phyloP scores from a whole-genome alignment of 306 rosid genomes.

The Hippophae tibetana region DNA sequence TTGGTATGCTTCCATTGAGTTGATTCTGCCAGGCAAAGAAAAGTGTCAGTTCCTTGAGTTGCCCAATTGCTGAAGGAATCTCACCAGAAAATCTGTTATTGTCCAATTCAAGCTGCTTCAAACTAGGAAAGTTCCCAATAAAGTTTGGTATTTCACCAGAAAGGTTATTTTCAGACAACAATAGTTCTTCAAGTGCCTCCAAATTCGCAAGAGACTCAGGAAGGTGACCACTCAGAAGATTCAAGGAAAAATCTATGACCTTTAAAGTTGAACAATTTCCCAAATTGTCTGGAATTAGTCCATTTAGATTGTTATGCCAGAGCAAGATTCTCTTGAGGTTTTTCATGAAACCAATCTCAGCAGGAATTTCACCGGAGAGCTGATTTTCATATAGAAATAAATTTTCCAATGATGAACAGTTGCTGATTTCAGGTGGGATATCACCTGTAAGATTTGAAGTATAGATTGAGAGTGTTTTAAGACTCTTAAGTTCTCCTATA shows the following conservation, averaged over 20 bases:
- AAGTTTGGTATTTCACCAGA: conserved; percentile 62
- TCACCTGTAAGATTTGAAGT: conserved; percentile 71
- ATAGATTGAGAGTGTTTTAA: conserved; percentile 68
- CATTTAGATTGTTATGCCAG: conserved; percentile 79
- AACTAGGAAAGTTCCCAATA: conserved; percentile 59
- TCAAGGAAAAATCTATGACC: conserved; percentile 76
- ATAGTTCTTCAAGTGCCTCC: conserved; percentile 60
- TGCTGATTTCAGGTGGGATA: conserved; percentile 71
- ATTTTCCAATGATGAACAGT: conserved; percentile 63
- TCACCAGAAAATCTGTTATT: conserved; percentile 69
- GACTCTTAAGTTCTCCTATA: conserved; percentile 61
- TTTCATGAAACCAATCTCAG: conserved; percentile 50
- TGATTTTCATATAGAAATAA: conserved; percentile 80
- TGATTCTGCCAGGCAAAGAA: conserved; percentile 92
- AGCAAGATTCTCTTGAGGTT: conserved; percentile 55
- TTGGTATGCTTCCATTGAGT: conserved; percentile 68
- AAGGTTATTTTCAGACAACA: conserved; percentile 60
- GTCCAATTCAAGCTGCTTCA: conserved; percentile 83
- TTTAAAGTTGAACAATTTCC: conserved; percentile 60
- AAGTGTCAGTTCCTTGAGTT: conserved; percentile 60
- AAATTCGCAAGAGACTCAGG: conserved; percentile 47
- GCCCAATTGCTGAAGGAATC: conserved; percentile 70
- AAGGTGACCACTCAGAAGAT: conserved; percentile 59
- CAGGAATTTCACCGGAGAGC: conserved; percentile 67
- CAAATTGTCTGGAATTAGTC: conserved; percentile 49